Evolutionary conservation across 2,329 filamentous ascomycete genomes (phyloP), one percentile per base, ranked within the genome.

Genomic region (Pseudogymnoascus pannorum): DNA sequence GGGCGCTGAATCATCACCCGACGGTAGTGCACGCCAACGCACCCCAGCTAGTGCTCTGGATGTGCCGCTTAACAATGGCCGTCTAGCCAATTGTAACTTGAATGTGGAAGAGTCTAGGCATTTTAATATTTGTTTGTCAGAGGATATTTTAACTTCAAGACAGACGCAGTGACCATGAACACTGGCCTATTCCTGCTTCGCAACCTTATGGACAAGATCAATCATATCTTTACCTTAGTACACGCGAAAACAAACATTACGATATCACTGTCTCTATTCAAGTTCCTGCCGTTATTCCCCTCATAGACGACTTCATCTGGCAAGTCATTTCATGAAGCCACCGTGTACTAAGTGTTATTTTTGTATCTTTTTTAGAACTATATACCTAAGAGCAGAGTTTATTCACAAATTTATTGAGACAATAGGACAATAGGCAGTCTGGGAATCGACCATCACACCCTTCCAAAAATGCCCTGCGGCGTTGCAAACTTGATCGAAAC

Each of bases 381-480:
- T 44, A 24, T 44, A 24, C 11, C 44, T 1, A 16, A 11, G 24
- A 51, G 44, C 29, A 4, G 44, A 29, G 44, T 29, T n/a, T 16
- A 8, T 8, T 29, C n/a, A 11, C 44, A 29, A 51, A 29, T 29
- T 16, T 51, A 29, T 51, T 16, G 11, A 11, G 16, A 51, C 5
- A 12, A 29, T 7, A 9, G 7, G n/a, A 8, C n/a, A 9, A 48
- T 33, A 7, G 14, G n/a, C n/a, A n/a, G n/a, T n/a, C n/a, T n/a
- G 16, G 18, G 12, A 16, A 36, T 24, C 54, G 14, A 35, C 44
- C 11, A 20, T 62, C 59, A 71, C 35, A 68, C 63, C 60, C 66
- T 75, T 7, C 75, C 75, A 1, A 74, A 62, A 22, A 78, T 57
- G 2, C 76, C 76, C 60, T 77, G 66, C 0, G 70, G 59, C 0